Percentiles rank a stretch among this genome's conserved stretches.
Evolutionary conservation across 2,329 filamentous ascomycete species (phyloP).

Genomic region (Ophiostoma fasciatum): DNA sequence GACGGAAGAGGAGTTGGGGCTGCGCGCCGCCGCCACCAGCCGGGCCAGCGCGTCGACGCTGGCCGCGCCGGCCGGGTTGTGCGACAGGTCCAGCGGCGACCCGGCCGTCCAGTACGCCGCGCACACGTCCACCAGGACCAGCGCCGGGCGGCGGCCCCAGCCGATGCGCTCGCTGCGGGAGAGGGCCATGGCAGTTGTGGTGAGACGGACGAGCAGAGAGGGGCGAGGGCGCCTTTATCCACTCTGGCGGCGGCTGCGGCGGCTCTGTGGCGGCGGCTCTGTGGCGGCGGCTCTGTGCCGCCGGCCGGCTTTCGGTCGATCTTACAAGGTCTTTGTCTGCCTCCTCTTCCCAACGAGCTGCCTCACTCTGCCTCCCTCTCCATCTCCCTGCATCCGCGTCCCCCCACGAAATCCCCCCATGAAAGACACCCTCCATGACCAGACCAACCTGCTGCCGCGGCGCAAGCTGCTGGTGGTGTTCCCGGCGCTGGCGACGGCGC

Average conservation of each 20-base stretch:
- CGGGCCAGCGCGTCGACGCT: slow-evolving; percentile 23
- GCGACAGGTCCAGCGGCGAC: slow-evolving; percentile 25
- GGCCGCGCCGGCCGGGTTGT: slow-evolving; percentile 20
- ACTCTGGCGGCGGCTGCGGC: too few species aligned
- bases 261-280: too few species aligned
- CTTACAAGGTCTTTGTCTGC: too few species aligned
- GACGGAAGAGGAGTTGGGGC: slow-evolving; percentile 15
- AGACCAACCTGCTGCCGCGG: slow-evolving; percentile 40
- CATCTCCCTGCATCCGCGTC: too few species aligned
- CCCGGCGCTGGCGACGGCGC: slow-evolving; percentile 29
- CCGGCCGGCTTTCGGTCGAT: too few species aligned
- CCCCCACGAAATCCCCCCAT: too few species aligned
- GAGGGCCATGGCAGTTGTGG: too few species aligned
- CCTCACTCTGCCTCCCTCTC: too few species aligned
- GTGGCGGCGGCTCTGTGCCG: too few species aligned
- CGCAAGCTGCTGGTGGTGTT: slow-evolving; percentile 30
- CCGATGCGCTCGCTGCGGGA: slow-evolving; percentile 28
- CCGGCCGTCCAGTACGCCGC: slow-evolving; percentile 28
- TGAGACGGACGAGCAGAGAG: too few species aligned
- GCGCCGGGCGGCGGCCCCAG: slow-evolving; percentile 26
- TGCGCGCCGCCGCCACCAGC: slow-evolving; percentile 25
- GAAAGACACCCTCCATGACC: slow-evolving; percentile 17
- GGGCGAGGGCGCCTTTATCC: too few species aligned
- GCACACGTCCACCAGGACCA: slow-evolving; percentile 32
- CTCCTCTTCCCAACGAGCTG: too few species aligned